Percentiles rank a stretch among this genome's conserved stretches.
Evolutionary conservation across 768 basidiomycete genomes (phyloP).

Genomic region (Lentinula lateritia): DNA sequence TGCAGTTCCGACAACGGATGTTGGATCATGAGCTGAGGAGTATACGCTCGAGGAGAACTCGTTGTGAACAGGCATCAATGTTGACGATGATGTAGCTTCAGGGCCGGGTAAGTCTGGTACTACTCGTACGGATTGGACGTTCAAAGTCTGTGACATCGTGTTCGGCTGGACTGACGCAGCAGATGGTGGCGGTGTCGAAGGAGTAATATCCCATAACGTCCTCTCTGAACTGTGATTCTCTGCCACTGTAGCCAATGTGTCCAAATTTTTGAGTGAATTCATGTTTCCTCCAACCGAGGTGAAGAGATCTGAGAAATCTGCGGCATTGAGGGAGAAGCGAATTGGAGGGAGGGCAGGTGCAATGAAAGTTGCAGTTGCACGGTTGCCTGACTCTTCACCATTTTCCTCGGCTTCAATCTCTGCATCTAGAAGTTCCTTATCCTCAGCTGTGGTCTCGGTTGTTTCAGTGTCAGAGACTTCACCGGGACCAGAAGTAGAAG

Average conservation of each 20-base stretch:
- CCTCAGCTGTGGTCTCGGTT: background rate
- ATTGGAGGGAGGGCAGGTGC: constrained; percentile 87
- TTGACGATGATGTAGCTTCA: constrained; percentile 5
- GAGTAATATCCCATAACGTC: constrained; percentile 12
- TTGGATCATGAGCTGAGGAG: background rate
- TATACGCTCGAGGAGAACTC: constrained; percentile 3
- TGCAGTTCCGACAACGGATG: background rate
- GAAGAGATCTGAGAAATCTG: constrained; percentile 76
- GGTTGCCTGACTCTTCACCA: background rate
- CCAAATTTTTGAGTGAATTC: constrained; percentile 38
- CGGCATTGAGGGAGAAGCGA: constrained; percentile 80
- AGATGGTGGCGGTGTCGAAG: constrained; percentile 30
- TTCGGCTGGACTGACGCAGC: constrained; percentile 18
- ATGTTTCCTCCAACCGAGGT: constrained; percentile 47
- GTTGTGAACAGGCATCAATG: constrained; percentile 12
- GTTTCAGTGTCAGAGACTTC: constrained; percentile 5
- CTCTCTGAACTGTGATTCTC: constrained; percentile 14
- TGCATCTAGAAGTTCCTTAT: background rate
- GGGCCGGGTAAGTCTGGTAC: background rate
- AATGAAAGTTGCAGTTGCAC: constrained; percentile 66
- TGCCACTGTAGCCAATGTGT: constrained; percentile 26
- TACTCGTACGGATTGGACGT: background rate
- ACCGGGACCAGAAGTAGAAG: background rate
- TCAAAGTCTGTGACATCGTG: constrained; percentile 17
- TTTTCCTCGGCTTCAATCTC: background rate